Percentiles rank a stretch among this genome's conserved stretches.
Evolutionary conservation across 2,329 filamentous ascomycete genomes (phyloP).

Genomic region (Talaromyces sp.): DNA sequence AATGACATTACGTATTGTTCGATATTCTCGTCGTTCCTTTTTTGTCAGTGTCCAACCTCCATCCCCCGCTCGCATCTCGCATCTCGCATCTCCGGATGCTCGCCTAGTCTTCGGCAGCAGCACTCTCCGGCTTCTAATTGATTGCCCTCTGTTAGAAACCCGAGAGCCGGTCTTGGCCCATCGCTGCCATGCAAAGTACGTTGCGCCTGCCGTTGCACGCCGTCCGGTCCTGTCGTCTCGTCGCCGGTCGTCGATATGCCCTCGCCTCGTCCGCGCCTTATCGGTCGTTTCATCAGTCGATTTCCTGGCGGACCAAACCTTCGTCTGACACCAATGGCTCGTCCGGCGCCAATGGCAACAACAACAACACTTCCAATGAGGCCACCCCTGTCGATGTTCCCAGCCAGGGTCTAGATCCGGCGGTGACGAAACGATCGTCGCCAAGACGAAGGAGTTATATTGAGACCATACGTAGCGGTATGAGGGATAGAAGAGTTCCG

Average conservation of each 20-base stretch:
- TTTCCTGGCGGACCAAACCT: constrained; percentile 22
- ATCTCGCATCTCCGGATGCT: constrained; percentile 9
- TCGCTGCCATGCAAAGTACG: constrained; percentile 35
- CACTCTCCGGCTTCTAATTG: constrained; percentile 11
- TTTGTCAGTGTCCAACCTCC: neutral
- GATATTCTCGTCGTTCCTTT: neutral
- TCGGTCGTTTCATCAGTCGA: constrained; percentile 32
- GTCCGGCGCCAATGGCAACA: constrained; percentile 17
- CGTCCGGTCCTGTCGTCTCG: constrained; percentile 33
- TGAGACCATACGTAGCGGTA: constrained; percentile 34
- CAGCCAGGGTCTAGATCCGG: neutral
- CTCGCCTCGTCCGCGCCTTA: constrained; percentile 18
- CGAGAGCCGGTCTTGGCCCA: constrained; percentile 25
- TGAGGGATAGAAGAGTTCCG: constrained; percentile 29
- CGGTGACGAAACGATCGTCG: constrained; percentile 12
- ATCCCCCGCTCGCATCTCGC: neutral
- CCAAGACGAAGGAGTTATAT: constrained; percentile 30
- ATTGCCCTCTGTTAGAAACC: constrained; percentile 21
- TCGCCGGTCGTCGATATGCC: constrained; percentile 33
- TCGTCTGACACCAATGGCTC: constrained; percentile 25
- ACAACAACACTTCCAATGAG: constrained; percentile 19
- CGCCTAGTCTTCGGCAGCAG: constrained; percentile 15
- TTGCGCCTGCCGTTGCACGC: constrained; percentile 27
- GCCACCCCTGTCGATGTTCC: constrained; percentile 7
- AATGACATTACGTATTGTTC: neutral